Evolutionary conservation across 208 protist species (phyloP), one percentile per base, ranked within the genome.

Genomic region (Balamuthia mandrillaris): DNA sequence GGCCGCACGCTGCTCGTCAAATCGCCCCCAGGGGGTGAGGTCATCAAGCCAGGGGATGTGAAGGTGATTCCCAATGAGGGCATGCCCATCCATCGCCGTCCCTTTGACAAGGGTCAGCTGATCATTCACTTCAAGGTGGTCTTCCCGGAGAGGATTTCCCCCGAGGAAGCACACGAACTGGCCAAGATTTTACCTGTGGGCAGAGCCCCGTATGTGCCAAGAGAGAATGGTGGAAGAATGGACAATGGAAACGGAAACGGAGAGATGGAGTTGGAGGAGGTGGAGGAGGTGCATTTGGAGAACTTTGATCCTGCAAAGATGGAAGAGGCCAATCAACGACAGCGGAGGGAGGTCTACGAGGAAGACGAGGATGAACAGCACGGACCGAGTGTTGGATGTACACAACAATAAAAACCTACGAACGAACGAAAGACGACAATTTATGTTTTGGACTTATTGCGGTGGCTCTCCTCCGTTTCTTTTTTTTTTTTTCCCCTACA

Each of bases 21-120:
- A 41, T 91, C 91, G 18, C 75, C 54, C 61, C 35, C 58, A 12
- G 93, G 77, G 93, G 92, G 90, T 54, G 85, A 84, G 35, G 92
- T 97, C 63, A 88, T 97, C 54, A 95, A 98, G 65, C 96, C 96
- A 9, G 84, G 86, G 39, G 93, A 91, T 51, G 78, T 97, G 24
- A 96, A 94, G 89, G 91, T 87, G 87, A 92, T 97, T 51, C 70
- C 84, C 86, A 90, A 94, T 79, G 96, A 98, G 88, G 96, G 96
- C 52, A 97, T 98, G 95, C 96, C 96, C 1, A 86, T 95, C 12
- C 89, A 92, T n/a, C 88, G 93, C 84, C 96, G 93, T 9, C 95
- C 94, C 81, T 86, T 96, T 39, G 94, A 97, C 81, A 90, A 92
- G 18, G 96, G 96, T 42, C 84, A 86, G 58, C 74, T 95, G 5